Percentiles rank a stretch among this genome's conserved stretches.
Conservation (phyloP, 768 basidiomycete species). For the Pluteus cervinus region DNA sequence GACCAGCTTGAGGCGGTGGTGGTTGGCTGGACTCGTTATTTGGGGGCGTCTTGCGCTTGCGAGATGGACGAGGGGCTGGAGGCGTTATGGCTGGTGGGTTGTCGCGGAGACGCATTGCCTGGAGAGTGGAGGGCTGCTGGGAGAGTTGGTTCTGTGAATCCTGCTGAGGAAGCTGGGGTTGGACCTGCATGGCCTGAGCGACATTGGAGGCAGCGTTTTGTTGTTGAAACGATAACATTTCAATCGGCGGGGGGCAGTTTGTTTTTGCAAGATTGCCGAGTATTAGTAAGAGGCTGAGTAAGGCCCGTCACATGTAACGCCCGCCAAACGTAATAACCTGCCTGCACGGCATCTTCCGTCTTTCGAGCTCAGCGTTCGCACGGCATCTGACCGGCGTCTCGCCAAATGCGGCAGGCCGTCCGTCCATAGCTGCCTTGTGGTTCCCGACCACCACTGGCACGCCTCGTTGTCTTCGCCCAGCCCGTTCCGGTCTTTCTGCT, state of each 20-base stretch:
- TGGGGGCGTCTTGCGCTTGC: slow-evolving; percentile 71
- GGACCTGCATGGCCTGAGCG: slow-evolving; percentile 23
- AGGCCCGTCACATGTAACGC: slow-evolving; percentile 21
- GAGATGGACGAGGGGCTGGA: slow-evolving; percentile 36
- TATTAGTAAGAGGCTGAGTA: slow-evolving; percentile 49
- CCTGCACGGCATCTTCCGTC: no score
- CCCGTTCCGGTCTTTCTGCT: no score
- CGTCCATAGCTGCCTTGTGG: no score
- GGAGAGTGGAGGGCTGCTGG: slow-evolving; percentile 14
- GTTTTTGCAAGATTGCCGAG: slow-evolving; percentile 21
- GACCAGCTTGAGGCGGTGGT: slow-evolving; percentile 23
- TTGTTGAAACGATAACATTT: slow-evolving; percentile 35
- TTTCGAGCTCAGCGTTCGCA: no score
- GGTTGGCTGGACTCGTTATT: slow-evolving; percentile 22
- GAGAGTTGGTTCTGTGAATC: slow-evolving; percentile 11
- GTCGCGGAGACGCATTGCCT: slow-evolving; percentile 57
- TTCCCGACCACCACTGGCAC: no score
- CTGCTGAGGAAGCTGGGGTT: slow-evolving; percentile 13
- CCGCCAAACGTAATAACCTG: no score
- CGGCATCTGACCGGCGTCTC: no score
- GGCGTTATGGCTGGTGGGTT: slow-evolving; percentile 44
- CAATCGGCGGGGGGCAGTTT: slow-evolving; percentile 10
- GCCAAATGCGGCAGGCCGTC: no score
- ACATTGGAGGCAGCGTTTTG: slow-evolving; percentile 18
- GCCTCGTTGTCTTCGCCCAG: no score